Conservation (phyloP, 768 basidiomycete genomes). For the Mycena belliarum region DNA sequence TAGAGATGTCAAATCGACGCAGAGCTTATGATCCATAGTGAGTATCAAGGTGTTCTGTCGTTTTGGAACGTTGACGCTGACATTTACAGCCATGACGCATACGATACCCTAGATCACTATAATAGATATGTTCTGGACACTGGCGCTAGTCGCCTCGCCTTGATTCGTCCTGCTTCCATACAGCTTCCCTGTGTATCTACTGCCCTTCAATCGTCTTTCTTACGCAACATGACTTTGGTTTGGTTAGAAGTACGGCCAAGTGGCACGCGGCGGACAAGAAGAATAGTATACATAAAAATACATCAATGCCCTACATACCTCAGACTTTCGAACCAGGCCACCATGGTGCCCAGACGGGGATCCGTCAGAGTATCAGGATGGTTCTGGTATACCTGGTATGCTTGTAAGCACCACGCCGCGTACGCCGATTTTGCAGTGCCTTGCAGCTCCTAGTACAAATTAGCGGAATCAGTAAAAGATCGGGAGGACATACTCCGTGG, state of each 20-base stretch:
- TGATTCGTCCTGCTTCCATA: constrained; percentile 8
- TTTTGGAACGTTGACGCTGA: constrained; percentile 1
- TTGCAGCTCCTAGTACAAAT: constrained; percentile 4
- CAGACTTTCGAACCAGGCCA: background rate
- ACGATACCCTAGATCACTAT: constrained; percentile 16
- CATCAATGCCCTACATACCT: background rate
- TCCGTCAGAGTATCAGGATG: background rate
- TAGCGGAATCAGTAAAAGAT: background rate
- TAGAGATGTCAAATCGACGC: constrained; percentile 4
- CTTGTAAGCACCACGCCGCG: constrained; percentile 7
- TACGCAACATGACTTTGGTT: no score
- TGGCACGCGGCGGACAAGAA: no score
- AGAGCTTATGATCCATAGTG: constrained; percentile 15
- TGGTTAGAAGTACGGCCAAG: no score
- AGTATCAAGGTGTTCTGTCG: background rate
- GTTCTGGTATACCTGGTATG: background rate
- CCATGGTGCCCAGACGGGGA: background rate
- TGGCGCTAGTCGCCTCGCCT: constrained; percentile 14
- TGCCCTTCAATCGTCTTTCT: background rate
- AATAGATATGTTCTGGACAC: constrained; percentile 10
- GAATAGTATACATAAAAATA: background rate
- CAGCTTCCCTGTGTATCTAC: constrained; percentile 7
- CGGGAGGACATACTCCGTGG: constrained; percentile 37
- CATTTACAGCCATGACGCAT: constrained; percentile 11
- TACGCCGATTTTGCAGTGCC: background rate